Conservation (phyloP, 2,329 filamentous ascomycete species). For the Ustulina deusta region DNA sequence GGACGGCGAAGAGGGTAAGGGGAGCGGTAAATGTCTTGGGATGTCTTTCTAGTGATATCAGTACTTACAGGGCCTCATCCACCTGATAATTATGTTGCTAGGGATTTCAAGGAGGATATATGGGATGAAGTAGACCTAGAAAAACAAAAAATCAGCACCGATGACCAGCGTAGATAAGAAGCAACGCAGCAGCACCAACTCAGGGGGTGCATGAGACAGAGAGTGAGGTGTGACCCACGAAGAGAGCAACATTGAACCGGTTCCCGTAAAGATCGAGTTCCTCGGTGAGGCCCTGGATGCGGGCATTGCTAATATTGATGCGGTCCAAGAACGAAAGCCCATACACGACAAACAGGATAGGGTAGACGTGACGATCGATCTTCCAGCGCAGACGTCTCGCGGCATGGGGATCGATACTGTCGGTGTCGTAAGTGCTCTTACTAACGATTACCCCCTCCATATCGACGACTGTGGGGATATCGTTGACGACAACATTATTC, state of each 20-base stretch:
- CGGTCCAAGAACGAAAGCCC: conserved; percentile 59
- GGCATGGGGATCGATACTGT: conserved; percentile 49
- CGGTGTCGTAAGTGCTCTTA: background rate
- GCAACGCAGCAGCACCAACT: background rate
- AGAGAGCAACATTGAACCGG: conserved; percentile 59
- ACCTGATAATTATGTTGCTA: conserved; percentile 60
- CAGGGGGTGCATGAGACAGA: background rate
- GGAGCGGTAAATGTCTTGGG: background rate
- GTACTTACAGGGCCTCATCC: conserved; percentile 54
- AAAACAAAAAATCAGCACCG: background rate
- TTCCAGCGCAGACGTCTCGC: conserved; percentile 56
- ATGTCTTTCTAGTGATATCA: background rate
- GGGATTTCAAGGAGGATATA: conserved; percentile 61
- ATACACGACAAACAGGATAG: conserved; percentile 57
- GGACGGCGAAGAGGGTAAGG: background rate
- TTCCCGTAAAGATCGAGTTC: conserved; percentile 58
- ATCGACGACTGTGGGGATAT: background rate
- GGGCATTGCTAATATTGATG: conserved; percentile 62
- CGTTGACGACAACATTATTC: background rate
- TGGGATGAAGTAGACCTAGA: conserved; percentile 54
- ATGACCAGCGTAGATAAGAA: background rate
- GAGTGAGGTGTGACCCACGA: conserved; percentile 45
- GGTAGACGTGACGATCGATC: conserved; percentile 57
- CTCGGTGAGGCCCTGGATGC: conserved; percentile 57
- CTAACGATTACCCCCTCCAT: background rate